These are phyloP conservation scores for Daldinia bambusicola DNA, from an alignment of 495 filamentous ascomycete genomes.

Conservation along the genomic window DNA sequence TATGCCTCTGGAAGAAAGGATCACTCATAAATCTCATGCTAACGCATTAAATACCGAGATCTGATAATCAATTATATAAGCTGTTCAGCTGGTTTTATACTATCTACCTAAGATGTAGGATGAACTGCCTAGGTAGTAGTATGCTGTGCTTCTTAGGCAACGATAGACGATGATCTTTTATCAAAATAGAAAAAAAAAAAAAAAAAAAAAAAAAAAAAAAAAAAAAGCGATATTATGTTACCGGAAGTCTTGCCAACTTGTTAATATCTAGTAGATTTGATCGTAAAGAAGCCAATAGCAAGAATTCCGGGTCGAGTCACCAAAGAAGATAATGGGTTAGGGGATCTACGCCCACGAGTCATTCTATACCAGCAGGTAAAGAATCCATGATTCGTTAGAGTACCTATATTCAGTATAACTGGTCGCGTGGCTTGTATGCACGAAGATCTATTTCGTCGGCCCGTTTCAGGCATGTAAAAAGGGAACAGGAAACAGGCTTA, in stretches of 20 bases:
- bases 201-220: background rate
- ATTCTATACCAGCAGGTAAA: conserved; percentile 5
- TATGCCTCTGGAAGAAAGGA: conserved; percentile 4
- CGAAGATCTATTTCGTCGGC: conserved; percentile 17
- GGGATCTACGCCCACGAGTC: conserved; percentile 13
- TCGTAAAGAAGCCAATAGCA: conserved; percentile 10
- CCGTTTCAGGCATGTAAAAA: conserved; percentile 10
- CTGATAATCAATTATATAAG: background rate
- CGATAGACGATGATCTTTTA: background rate
- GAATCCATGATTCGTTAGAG: background rate
- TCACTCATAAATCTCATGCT: background rate
- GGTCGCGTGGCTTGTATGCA: conserved; percentile 22
- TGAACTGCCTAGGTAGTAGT: background rate
- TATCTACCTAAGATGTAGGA: conserved; percentile 29
- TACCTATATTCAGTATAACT: conserved; percentile 5
- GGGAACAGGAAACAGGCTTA: conserved; percentile 10
- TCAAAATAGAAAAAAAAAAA: no score
- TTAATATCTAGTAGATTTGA: conserved; percentile 1
- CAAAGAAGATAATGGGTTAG: conserved; percentile 8
- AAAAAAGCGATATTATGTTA: background rate
- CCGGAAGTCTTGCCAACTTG: background rate
- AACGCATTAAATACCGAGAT: background rate
- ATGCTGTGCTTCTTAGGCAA: background rate
- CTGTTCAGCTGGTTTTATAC: background rate
- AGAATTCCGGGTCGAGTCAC: background rate